A percentile compares a stretch with the other conserved stretches of the same genome.
Evolutionary conservation across 176 grass and related monocot species (phyloP).

Genomic region (Carex kokanica): DNA sequence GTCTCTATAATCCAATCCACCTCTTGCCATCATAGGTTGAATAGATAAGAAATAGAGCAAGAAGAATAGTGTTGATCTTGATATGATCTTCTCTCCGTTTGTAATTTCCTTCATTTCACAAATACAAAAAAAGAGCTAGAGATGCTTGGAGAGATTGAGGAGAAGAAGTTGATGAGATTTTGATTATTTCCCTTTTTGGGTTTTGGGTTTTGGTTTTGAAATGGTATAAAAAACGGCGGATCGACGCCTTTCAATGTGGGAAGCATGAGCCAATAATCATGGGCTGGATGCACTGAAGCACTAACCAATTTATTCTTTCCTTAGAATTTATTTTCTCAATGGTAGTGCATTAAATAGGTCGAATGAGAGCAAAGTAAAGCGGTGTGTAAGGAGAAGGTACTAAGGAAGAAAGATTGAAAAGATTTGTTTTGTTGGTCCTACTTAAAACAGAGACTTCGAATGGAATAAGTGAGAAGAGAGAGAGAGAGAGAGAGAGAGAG

Average conservation of each 20-base stretch:
- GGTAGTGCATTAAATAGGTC: constrained; percentile 13
- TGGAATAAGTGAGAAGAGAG: constrained; percentile 11
- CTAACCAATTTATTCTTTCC: constrained; percentile 13
- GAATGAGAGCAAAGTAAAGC: not conserved
- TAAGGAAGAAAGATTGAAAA: not conserved
- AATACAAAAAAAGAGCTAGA: not conserved
- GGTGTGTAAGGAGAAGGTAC: constrained; percentile 11
- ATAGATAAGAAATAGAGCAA: not conserved
- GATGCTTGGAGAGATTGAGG: not conserved
- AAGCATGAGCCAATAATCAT: constrained; percentile 27
- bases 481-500: not conserved
- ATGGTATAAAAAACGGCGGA: not conserved
- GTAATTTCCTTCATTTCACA: not conserved
- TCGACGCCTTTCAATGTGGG: constrained; percentile 1
- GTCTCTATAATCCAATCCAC: constrained; percentile 60
- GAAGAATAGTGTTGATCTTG: not conserved
- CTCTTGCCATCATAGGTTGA: not conserved
- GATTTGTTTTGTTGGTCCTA: constrained; percentile 1
- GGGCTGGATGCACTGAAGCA: constrained; percentile 1
- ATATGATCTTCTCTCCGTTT: not conserved
- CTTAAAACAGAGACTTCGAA: not conserved
- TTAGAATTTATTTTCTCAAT: not conserved
- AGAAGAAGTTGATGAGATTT: not conserved
- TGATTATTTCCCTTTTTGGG: not conserved
- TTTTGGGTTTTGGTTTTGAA: constrained; percentile 9